Evolutionary conservation across 345 rosid species (phyloP).

Genomic region (Salix koriyanagi): DNA sequence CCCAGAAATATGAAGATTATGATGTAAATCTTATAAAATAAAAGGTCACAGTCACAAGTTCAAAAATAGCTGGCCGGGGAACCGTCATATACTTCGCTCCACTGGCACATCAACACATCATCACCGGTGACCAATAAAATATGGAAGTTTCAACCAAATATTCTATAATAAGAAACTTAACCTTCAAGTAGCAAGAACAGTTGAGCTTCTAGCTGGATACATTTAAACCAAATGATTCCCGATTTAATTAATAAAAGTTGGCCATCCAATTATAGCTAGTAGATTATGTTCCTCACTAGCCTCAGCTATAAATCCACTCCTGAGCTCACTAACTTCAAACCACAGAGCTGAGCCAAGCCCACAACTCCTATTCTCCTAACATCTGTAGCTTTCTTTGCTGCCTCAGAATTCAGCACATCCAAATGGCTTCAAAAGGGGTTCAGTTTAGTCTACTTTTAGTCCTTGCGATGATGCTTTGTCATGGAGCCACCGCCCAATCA

Average conservation of each 20-base stretch:
- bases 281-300: neutral
- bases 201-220: neutral
- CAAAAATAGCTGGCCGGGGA: neutral
- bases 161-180: neutral
- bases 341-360: neutral
- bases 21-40: neutral
- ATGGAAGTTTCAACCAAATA: neutral
- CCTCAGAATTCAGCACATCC: neutral
- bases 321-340: neutral
- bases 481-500: constrained; percentile 27
- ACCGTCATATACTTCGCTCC: neutral
- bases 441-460: constrained; percentile 2
- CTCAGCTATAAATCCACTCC: constrained; percentile 1
- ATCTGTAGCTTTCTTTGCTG: neutral
- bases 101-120: neutral
- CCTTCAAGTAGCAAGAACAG: neutral
- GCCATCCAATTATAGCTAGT: constrained; percentile 7
- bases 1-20: neutral
- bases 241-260: constrained; percentile 2
- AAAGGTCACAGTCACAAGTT: neutral
- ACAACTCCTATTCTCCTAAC: neutral
- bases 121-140: neutral
- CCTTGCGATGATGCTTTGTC: constrained; percentile 6
- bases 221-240: neutral
- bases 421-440: constrained; percentile 14